Evolutionary conservation across 176 grass and related monocot species (phyloP).

Genomic region (Triticum dicoccoides): DNA sequence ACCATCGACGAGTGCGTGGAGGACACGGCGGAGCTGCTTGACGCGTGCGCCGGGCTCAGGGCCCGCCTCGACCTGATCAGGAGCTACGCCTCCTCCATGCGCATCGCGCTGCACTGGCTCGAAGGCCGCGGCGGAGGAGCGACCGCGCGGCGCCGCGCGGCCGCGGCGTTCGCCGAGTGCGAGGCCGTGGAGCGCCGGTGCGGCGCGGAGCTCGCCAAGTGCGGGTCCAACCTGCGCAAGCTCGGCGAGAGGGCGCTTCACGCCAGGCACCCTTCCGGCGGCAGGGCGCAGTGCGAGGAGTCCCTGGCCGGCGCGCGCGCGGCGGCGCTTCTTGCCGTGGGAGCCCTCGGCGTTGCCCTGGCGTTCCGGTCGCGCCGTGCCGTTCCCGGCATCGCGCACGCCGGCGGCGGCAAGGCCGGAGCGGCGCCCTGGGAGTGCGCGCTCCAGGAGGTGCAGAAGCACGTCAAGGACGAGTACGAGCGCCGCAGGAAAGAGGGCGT

Average conservation of each 20-base stretch:
- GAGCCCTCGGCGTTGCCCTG: slow-evolving; percentile 44
- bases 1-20: slow-evolving; percentile 53
- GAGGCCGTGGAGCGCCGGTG: slow-evolving; percentile 63
- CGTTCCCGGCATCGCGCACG: neutral
- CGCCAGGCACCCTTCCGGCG: neutral
- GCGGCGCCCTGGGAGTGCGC: slow-evolving; percentile 50
- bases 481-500: slow-evolving; percentile 54
- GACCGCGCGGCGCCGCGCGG: neutral
- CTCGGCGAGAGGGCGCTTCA: slow-evolving; percentile 53
- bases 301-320: slow-evolving; percentile 50
- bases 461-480: slow-evolving; percentile 70
- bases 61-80: slow-evolving; percentile 40
- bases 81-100: slow-evolving; percentile 37
- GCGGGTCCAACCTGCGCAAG: slow-evolving; percentile 64
- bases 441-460: slow-evolving; percentile 63
- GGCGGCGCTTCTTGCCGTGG: slow-evolving; percentile 44
- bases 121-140: slow-evolving; percentile 6
- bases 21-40: slow-evolving; percentile 64
- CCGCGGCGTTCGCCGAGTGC: slow-evolving; percentile 46
- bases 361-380: slow-evolving; percentile 53
- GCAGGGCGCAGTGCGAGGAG: slow-evolving; percentile 13
- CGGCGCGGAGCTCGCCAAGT: slow-evolving; percentile 68
- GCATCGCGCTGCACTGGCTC: slow-evolving; percentile 61
- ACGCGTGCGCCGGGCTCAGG: slow-evolving; percentile 57
- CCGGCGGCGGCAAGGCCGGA: neutral